These are phyloP conservation scores for Gaultheria prostrata DNA, from an alignment of 148 eudicot genomes.

Conservation along the genomic window DNA sequence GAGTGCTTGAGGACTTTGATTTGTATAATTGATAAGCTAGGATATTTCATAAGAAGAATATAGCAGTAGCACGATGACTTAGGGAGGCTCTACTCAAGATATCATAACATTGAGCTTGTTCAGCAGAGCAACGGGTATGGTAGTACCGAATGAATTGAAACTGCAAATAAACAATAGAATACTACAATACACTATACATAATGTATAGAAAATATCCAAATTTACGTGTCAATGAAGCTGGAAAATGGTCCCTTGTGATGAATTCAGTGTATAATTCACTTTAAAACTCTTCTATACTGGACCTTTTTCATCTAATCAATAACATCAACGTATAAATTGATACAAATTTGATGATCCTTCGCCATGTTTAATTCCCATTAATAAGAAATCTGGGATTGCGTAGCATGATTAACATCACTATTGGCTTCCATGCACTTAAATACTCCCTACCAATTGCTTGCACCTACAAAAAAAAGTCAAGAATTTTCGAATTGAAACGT, in stretches of 20 bases:
- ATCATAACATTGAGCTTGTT: background rate
- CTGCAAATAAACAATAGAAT: background rate
- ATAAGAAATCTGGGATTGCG: background rate
- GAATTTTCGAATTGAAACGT: too few species aligned
- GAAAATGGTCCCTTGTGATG: background rate
- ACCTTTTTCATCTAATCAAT: background rate
- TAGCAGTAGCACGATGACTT: background rate
- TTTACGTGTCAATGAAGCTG: background rate
- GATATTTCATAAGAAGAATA: background rate
- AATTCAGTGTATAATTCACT: background rate
- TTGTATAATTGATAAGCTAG: background rate
- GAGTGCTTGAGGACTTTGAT: background rate
- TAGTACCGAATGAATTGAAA: background rate
- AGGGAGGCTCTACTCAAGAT: background rate
- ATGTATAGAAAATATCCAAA: background rate
- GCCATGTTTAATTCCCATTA: background rate
- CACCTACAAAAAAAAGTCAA: too few species aligned
- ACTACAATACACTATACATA: background rate
- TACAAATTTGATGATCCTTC: background rate
- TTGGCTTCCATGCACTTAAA: background rate
- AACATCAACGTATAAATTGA: background rate
- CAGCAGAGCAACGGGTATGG: background rate
- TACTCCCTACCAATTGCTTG: too few species aligned
- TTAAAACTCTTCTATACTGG: background rate
- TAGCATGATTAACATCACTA: background rate